These are phyloP conservation scores for Ailanthus altissimus DNA, from an alignment of 345 rosid species.

Conservation along the genomic window DNA sequence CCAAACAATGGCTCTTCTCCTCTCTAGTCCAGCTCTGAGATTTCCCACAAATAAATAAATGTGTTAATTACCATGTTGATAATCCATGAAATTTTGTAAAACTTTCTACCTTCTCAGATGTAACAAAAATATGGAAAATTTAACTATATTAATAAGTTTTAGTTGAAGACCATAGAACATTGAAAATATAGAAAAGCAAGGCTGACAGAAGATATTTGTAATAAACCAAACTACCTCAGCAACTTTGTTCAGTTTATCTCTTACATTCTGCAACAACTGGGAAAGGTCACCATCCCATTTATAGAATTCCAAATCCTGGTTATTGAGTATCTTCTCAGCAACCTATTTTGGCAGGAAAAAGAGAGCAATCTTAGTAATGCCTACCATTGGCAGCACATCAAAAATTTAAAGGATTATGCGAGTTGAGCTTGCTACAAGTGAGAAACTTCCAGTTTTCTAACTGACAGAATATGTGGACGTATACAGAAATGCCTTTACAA, in stretches of 20 bases:
- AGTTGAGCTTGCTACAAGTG: background rate
- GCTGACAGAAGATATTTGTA: background rate
- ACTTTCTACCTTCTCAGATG: background rate
- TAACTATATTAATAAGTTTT: background rate
- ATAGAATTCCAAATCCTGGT: slow-evolving; percentile 72
- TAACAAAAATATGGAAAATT: background rate
- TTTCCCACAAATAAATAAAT: slow-evolving; percentile 9
- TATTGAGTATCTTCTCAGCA: slow-evolving; percentile 65
- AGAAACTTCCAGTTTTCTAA: background rate
- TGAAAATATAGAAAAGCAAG: background rate
- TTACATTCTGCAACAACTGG: slow-evolving; percentile 70
- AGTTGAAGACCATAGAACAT: background rate
- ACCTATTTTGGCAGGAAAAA: slow-evolving; percentile 42
- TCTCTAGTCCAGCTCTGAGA: slow-evolving; percentile 82
- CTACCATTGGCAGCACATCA: background rate
- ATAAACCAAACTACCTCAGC: slow-evolving; percentile 48
- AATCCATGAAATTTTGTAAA: background rate
- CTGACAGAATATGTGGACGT: background rate
- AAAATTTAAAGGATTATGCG: background rate
- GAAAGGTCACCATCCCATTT: slow-evolving; percentile 90
- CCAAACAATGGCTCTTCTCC: slow-evolving; percentile 90
- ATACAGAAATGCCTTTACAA: background rate
- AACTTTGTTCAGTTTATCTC: slow-evolving; percentile 77
- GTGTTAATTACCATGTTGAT: slow-evolving; percentile 2
- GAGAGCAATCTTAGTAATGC: slow-evolving; percentile 1